Evolutionary conservation across 441 rosid genomes (phyloP).

Genomic region (Rhodomyrtus psidioides): DNA sequence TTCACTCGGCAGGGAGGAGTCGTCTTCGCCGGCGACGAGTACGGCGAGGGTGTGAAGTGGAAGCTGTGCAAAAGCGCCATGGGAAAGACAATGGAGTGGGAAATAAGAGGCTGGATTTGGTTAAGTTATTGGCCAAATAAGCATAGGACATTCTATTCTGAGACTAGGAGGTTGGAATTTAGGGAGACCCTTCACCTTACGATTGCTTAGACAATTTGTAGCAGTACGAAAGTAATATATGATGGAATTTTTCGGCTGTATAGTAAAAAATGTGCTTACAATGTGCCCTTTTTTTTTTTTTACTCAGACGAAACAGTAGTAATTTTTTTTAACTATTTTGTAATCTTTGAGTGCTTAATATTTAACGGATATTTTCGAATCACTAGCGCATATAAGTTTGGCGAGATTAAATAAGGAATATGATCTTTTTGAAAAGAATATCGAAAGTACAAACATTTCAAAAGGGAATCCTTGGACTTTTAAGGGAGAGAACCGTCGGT

Average conservation of each 20-base stretch:
- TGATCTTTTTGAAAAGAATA: background rate
- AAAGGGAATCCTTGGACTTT: background rate
- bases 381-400: background rate
- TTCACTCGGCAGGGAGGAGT: constrained; percentile 82
- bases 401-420: background rate
- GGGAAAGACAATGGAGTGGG: constrained; percentile 76
- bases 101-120: constrained; percentile 80
- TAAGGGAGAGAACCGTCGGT: background rate
- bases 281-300: background rate
- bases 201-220: constrained; percentile 22
- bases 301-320: background rate
- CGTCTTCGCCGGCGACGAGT: constrained; percentile 71
- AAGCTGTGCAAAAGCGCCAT: constrained; percentile 46
- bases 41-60: constrained; percentile 73
- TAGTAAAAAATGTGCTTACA: background rate
- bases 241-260: background rate
- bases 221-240: background rate
- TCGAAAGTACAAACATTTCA: background rate
- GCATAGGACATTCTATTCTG: constrained; percentile 53
- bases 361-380: background rate
- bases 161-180: constrained; percentile 72
- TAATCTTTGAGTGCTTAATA: background rate
- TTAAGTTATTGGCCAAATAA: constrained; percentile 91
- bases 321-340: background rate
- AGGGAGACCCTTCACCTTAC: constrained; percentile 51